Evolutionary conservation across 23 red algal species (phyloP).

Genomic region (Gracilaria caudata): DNA sequence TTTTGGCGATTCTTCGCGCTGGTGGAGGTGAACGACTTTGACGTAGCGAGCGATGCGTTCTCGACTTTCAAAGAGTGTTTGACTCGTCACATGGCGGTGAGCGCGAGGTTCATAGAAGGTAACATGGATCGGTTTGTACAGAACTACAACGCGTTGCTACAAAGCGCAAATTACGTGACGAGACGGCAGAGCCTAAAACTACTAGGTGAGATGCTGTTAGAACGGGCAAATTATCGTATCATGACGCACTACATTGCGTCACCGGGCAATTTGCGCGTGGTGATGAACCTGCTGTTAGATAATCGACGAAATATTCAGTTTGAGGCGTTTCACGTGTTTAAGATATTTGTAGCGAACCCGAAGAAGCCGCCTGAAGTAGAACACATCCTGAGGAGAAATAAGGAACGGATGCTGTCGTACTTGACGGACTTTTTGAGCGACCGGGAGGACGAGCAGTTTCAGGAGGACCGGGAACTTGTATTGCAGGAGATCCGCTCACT

Average conservation of each 20-base stretch:
- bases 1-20: slow-evolving; percentile 90
- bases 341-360: slow-evolving; percentile 99
- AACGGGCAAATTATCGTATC: slow-evolving; percentile 88
- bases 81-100: slow-evolving; percentile 79
- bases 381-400: slow-evolving; percentile 87
- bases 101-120: slow-evolving; percentile 76
- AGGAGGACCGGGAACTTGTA: slow-evolving; percentile 80
- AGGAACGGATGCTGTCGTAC: slow-evolving; percentile 77
- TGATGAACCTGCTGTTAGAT: slow-evolving; percentile 98
- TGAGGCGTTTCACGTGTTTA: slow-evolving; percentile 99
- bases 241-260: slow-evolving; percentile 96
- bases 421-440: slow-evolving; percentile 86
- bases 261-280: slow-evolving; percentile 86
- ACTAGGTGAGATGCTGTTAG: slow-evolving; percentile 88
- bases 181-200: slow-evolving; percentile 91
- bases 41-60: slow-evolving; percentile 97
- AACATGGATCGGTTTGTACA: slow-evolving; percentile 85
- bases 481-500: slow-evolving; percentile 75
- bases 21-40: slow-evolving; percentile 91
- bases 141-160: slow-evolving; percentile 81
- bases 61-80: slow-evolving; percentile 86
- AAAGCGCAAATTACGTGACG: slow-evolving; percentile 88
- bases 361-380: slow-evolving; percentile 80
- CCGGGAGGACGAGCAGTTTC: slow-evolving; percentile 95
- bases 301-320: slow-evolving; percentile 91